Evolutionary conservation across 139 green algal species (phyloP).

Genomic region (Parachlorella kessleri): DNA sequence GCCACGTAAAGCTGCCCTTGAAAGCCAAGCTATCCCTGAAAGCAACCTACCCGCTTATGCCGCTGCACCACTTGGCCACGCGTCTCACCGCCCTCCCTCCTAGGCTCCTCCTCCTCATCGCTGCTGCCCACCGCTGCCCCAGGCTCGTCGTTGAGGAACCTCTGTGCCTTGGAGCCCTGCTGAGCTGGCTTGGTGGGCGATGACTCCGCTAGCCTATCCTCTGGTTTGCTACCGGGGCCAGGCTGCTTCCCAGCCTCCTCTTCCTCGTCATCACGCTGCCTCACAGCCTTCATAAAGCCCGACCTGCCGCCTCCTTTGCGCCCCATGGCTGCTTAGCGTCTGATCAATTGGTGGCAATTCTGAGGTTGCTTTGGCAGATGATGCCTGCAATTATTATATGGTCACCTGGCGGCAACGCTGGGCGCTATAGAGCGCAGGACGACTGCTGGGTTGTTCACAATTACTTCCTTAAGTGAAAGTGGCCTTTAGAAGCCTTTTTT

Average conservation of each 20-base stretch:
- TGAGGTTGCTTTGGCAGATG: no score
- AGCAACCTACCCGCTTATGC: constrained; percentile 66
- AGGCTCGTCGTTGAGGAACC: constrained; percentile 13
- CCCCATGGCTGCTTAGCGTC: constrained; percentile 54
- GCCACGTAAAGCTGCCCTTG: no score
- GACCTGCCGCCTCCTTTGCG: constrained; percentile 49
- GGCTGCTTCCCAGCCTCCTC: neutral
- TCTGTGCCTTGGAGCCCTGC: constrained; percentile 5
- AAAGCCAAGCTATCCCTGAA: no score
- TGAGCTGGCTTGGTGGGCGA: neutral
- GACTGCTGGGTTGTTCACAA: no score
- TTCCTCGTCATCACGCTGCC: neutral
- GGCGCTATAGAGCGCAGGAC: no score
- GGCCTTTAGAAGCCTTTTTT: no score
- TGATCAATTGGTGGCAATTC: no score
- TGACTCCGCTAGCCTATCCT: neutral
- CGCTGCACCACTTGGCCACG: constrained; percentile 73
- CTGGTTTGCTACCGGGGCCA: constrained; percentile 1
- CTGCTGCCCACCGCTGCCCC: neutral
- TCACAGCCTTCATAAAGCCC: constrained; percentile 43
- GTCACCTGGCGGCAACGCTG: no score
- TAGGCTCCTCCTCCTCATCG: constrained; percentile 26
- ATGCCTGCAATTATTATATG: no score
- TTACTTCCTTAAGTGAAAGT: no score
- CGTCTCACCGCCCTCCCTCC: constrained; percentile 47